Evolutionary conservation across 257 asterid genomes (phyloP), one percentile per base, ranked within the genome.

Genomic region (Nicotiana tabacum): DNA sequence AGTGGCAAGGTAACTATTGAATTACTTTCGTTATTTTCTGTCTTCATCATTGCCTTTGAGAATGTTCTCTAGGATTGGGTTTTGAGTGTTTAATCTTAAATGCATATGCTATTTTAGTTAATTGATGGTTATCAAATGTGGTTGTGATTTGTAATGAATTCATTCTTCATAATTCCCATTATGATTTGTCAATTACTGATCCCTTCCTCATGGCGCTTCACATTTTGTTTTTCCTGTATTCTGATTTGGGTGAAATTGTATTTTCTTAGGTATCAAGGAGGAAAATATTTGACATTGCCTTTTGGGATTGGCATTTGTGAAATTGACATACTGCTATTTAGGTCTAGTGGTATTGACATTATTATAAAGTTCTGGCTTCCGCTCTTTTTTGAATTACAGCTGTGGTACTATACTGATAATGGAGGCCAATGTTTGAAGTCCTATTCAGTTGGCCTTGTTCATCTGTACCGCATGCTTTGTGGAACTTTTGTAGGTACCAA

Each of bases 1-100:
- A 85, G 87, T 66, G 87, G 87, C 46, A 85, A 85, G 86, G 86
- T 84, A 68, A 9, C 77, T 18, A 21, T 77, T 11, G 10, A 37
- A 6, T 39, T 53, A 6, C 39, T 39, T 46, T 11, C 33, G 6
- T 24, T 39, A 37, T 77, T 57, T 56, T 33, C 18, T 24, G 15
- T 72, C 61, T 46, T 72, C 33, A 24, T 17, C 39, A 70, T 21
- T 46, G 12, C 21, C 15, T 24, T 72, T 3, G 1, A 24, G 37
- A 72, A 46, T 13, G 29, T 72, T 35, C 0, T 2, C 7, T 46
- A 46, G 39, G 27, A 72, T 46, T 13, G 12, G 21, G 21, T 6
- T 12, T 46, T 3, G 0, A 72, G 17, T 18, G 29, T 24, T 72
- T 72, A 46, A 24, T 46, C 39, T 72, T 37, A 24, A 24, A 24